phyloP scores from a whole-genome alignment of 2,329 filamentous ascomycete species.

The Phaeosphaeriaceae sp. region DNA sequence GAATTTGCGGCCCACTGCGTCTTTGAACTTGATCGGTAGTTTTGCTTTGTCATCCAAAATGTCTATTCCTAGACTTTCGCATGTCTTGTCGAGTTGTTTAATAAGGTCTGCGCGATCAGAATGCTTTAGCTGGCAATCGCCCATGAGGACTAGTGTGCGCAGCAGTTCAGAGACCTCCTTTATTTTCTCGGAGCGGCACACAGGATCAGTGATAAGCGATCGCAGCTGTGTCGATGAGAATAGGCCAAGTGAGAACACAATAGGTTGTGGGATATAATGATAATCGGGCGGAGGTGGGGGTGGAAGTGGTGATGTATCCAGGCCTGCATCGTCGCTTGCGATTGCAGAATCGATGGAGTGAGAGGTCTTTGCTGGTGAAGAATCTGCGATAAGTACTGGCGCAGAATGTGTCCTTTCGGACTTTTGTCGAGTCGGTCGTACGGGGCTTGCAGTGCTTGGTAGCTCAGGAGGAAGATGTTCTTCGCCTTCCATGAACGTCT shows the following conservation, averaged over 20 bases:
- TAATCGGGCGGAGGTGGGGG: too few species aligned
- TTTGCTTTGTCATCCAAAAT: slow-evolving; percentile 54
- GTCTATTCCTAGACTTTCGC: too few species aligned
- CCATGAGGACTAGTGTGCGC: not conserved
- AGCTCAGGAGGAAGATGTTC: not conserved
- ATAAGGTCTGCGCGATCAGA: not conserved
- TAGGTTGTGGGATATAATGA: too few species aligned
- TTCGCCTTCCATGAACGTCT: not conserved
- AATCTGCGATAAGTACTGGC: too few species aligned
- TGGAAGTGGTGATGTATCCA: too few species aligned
- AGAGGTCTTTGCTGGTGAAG: too few species aligned
- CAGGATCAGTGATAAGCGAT: not conserved
- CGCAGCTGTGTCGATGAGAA: not conserved
- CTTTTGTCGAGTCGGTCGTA: too few species aligned
- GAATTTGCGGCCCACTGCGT: slow-evolving; percentile 41
- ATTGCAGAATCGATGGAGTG: too few species aligned
- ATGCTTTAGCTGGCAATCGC: not conserved
- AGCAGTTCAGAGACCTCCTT: not conserved
- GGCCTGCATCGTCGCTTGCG: too few species aligned
- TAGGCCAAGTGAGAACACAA: not conserved
- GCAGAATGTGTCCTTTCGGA: too few species aligned
- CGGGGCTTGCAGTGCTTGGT: too few species aligned
- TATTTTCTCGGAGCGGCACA: not conserved
- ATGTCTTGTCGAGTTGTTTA: not conserved
- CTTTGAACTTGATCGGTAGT: slow-evolving; percentile 40